A percentile compares a stretch with the other conserved stretches of the same genome.
Evolutionary conservation across 495 filamentous ascomycete species (phyloP).

Genomic region (Penicillium nucicola): DNA sequence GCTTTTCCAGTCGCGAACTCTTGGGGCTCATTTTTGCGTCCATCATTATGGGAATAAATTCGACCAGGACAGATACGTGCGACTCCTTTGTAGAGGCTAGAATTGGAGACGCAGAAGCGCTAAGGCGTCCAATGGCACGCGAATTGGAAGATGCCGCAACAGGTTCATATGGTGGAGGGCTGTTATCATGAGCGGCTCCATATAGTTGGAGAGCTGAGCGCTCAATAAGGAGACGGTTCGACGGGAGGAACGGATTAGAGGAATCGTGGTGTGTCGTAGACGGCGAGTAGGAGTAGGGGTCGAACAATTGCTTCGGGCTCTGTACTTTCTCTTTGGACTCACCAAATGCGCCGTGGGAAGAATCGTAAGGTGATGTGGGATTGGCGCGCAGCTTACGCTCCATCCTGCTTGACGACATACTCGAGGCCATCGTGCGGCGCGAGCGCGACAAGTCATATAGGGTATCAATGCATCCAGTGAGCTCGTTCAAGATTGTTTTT

Average conservation of each 20-base stretch:
- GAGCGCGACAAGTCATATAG: constrained; percentile 83
- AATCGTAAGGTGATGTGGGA: constrained; percentile 26
- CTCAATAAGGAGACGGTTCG: constrained; percentile 38
- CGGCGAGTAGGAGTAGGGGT: constrained; percentile 16
- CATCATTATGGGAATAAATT: constrained; percentile 45
- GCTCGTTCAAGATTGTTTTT: constrained; percentile 64
- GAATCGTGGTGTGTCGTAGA: constrained; percentile 20
- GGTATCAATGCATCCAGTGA: constrained; percentile 84
- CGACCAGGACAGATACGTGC: constrained; percentile 41
- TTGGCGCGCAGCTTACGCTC: constrained; percentile 25
- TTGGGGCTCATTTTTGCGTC: constrained; percentile 28
- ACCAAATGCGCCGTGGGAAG: constrained; percentile 24
- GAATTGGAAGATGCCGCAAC: constrained; percentile 44
- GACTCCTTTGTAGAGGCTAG: constrained; percentile 35
- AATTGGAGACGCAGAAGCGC: constrained; percentile 38
- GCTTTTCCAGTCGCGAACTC: constrained; percentile 34
- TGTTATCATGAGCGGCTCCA: constrained; percentile 40
- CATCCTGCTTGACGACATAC: constrained; percentile 35
- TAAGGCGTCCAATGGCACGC: constrained; percentile 45
- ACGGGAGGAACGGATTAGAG: constrained; percentile 14
- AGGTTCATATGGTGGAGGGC: constrained; percentile 46
- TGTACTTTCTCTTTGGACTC: constrained; percentile 33
- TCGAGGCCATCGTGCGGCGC: constrained; percentile 49
- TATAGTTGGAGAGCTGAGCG: constrained; percentile 43
- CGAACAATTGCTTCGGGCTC: constrained; percentile 20